Conservation (phyloP, 1,139 yeast genomes). For the Candida dubliniensis region DNA sequence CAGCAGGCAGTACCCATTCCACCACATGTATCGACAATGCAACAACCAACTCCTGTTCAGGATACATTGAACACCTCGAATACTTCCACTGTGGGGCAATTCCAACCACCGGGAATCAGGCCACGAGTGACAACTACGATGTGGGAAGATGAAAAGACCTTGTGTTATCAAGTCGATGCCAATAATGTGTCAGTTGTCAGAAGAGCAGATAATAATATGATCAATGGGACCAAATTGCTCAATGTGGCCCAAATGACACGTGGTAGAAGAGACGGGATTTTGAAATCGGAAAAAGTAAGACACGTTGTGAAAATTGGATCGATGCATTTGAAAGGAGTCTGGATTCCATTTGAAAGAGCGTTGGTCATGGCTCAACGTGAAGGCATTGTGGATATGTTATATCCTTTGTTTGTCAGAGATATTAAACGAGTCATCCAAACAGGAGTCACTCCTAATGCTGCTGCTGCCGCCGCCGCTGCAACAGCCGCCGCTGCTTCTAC, state of each 20-base stretch:
- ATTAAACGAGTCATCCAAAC: conserved; percentile 68
- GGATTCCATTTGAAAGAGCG: conserved; percentile 97
- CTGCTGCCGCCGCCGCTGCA: conserved; percentile 15
- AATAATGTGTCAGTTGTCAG: conserved; percentile 89
- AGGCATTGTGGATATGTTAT: conserved; percentile 79
- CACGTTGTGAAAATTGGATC: conserved; percentile 96
- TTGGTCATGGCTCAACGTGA: conserved; percentile 88
- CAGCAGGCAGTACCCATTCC: conserved; percentile 7
- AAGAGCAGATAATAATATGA: conserved; percentile 90
- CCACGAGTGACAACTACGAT: conserved; percentile 92
- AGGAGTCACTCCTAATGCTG: conserved; percentile 42
- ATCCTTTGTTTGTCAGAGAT: conserved; percentile 86
- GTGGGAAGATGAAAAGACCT: conserved; percentile 96
- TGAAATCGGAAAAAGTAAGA: conserved; percentile 83
- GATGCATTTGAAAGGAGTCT: conserved; percentile 95
- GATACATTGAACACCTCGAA: conserved; percentile 25
- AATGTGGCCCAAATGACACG: conserved; percentile 59
- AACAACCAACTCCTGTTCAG: conserved; percentile 19
- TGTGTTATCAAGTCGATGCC: conserved; percentile 95
- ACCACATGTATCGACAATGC: conserved; percentile 11
- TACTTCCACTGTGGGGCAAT: conserved; percentile 45
- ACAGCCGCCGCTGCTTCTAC: conserved; percentile 15
- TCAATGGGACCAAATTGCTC: conserved; percentile 82
- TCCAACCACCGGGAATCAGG: conserved; percentile 56
- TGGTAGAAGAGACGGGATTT: conserved; percentile 57